These are phyloP conservation scores for Mrakia gelida DNA, from an alignment of 768 basidiomycete species.

Conservation along the genomic window DNA sequence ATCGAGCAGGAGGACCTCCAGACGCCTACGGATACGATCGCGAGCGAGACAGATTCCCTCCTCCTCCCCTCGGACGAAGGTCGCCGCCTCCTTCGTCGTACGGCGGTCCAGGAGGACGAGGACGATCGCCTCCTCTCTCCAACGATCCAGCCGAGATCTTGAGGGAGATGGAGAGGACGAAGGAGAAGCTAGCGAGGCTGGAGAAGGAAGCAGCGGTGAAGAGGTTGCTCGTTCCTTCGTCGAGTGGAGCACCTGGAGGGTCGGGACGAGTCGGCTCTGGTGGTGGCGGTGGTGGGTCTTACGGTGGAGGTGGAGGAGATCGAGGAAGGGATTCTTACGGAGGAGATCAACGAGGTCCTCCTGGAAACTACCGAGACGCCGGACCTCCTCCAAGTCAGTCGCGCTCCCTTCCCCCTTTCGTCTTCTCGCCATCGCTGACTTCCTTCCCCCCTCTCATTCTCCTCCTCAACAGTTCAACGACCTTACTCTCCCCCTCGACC, in stretches of 20 bases:
- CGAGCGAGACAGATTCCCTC: neutral
- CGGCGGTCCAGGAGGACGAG: neutral
- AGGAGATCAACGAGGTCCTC: neutral
- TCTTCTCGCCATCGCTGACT: neutral
- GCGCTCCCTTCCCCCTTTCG: neutral
- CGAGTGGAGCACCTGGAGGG: neutral
- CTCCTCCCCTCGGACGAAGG: neutral
- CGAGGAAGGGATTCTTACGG: neutral
- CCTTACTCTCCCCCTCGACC: neutral
- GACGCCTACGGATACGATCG: neutral
- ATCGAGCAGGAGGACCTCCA: neutral
- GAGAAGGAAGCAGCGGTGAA: slow-evolving; percentile 15
- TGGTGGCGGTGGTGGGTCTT: no score
- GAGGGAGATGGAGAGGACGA: neutral
- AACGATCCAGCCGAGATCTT: neutral
- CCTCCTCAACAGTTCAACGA: neutral
- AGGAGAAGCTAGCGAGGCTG: neutral
- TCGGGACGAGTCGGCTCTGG: neutral
- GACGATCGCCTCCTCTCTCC: neutral
- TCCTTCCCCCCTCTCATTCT: neutral
- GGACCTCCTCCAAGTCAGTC: neutral
- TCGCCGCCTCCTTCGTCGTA: neutral
- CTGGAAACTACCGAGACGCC: neutral
- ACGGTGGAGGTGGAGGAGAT: neutral
- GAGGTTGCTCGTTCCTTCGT: neutral